phyloP scores from a whole-genome alignment of 495 filamentous ascomycete species.

The Neurospora sublineolata region DNA sequence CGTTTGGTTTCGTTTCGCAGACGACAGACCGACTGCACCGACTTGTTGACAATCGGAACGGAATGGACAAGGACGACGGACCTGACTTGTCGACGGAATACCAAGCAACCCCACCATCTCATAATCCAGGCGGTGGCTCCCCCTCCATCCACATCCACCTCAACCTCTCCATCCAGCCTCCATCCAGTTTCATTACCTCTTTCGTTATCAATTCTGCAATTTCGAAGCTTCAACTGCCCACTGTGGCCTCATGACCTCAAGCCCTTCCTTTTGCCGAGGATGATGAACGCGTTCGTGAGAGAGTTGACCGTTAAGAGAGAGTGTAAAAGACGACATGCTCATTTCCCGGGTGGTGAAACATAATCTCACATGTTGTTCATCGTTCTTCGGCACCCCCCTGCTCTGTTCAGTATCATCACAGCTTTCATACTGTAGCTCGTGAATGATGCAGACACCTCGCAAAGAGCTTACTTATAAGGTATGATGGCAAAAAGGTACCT shows the following conservation, averaged over 20 bases:
- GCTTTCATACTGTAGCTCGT: background rate
- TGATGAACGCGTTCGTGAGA: background rate
- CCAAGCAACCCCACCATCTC: background rate
- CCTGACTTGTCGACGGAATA: background rate
- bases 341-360: background rate
- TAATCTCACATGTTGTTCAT: background rate
- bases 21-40: background rate
- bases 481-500: background rate
- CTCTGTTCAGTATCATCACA: background rate
- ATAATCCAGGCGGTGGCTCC: background rate
- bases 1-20: background rate
- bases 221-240: background rate
- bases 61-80: slow-evolving; percentile 13
- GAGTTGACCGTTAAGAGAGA: background rate
- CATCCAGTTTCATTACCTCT: slow-evolving; percentile 14
- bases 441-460: background rate
- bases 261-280: background rate
- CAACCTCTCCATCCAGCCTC: slow-evolving; percentile 15
- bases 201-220: background rate
- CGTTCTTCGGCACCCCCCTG: background rate
- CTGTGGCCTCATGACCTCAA: background rate
- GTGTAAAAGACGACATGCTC: background rate
- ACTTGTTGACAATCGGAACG: background rate
- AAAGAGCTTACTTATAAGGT: background rate
- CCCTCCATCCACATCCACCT: slow-evolving; percentile 1